Base-by-base conservation (phyloP, 306 rosid species). In the Acacia crassicarpa region DNA sequence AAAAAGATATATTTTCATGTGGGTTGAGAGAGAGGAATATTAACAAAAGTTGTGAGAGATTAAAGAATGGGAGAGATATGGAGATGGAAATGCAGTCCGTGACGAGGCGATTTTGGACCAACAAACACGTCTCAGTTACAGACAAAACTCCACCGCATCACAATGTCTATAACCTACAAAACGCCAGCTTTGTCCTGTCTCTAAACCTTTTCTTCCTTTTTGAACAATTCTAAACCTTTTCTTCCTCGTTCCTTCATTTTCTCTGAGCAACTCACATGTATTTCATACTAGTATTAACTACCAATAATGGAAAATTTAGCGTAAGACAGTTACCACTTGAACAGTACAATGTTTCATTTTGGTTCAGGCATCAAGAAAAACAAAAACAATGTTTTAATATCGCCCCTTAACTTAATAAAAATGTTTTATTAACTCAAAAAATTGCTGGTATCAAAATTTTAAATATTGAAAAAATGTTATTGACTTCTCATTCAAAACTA, bases 71-170 rank as follows among this genome's bases (percentile, higher is more conserved):
- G n/a, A 8, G 43, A 4, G 58, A 83, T 67, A 49, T 78, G 80
- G 83, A 9, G 32, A 22, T 20, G 40, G 67, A 6, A 75, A 83
- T 54, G 82, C 25, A 83, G 87, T 74, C 90, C 90, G 91, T 88
- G 89, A 85, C 62, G 22, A 82, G 54, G 63, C 54, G 80, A 56
- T 43, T 74, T 67, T 67, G 80, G 79, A 67, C 82, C 85, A 84
- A 74, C 68, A 74, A 73, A 58, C 68, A 80, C 74, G 82, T 62
- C 58, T 72, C 58, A 54, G 82, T 69, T 11, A 68, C 63, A 68
- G 88, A 85, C 93, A 83, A 87, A 58, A 30, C 61, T 75, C 87
- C 92, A 87, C 81, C 90, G 76, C 84, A 81, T 77, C 53, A 58
- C 85, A 10, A 86, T 19, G 32, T 40, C 33, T 43, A 48, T 69